Percentiles rank a stretch among this genome's conserved stretches.
Evolutionary conservation across 2,329 filamentous ascomycete species (phyloP).

Genomic region (Ophiobolus disseminans): DNA sequence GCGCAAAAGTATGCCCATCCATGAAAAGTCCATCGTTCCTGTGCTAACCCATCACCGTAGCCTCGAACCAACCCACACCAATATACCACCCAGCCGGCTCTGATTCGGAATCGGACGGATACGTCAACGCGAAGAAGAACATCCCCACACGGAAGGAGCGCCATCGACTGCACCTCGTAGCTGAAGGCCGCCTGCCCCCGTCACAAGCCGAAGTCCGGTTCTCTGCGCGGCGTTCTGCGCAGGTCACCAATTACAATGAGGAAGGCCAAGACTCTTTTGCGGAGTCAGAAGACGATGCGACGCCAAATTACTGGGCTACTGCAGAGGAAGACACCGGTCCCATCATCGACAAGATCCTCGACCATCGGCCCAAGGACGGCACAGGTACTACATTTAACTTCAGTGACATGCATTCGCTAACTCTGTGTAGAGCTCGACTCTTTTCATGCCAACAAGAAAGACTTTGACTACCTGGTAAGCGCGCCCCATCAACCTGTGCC

Average conservation of each 20-base stretch:
- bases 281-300: constrained; percentile 67
- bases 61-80: constrained; percentile 58
- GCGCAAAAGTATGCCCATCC: constrained; percentile 62
- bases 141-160: constrained; percentile 74
- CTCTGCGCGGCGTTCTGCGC: constrained; percentile 84
- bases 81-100: constrained; percentile 68
- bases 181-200: constrained; percentile 66
- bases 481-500: constrained; percentile 22
- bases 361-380: constrained; percentile 79
- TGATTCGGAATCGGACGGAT: constrained; percentile 67
- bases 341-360: constrained; percentile 88
- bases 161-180: constrained; percentile 71
- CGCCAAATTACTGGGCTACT: constrained; percentile 73
- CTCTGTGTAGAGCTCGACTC: constrained; percentile 42
- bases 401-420: constrained; percentile 22
- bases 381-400: constrained; percentile 39
- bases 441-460: constrained; percentile 62
- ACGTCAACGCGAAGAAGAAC: constrained; percentile 76
- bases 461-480: constrained; percentile 79
- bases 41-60: constrained; percentile 60
- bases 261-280: constrained; percentile 66
- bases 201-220: constrained; percentile 84
- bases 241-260: constrained; percentile 73
- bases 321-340: constrained; percentile 79
- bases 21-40: constrained; percentile 16